Evolutionary conservation across 2,329 filamentous ascomycete genomes (phyloP).

Genomic region (Davidsoniella virescens): DNA sequence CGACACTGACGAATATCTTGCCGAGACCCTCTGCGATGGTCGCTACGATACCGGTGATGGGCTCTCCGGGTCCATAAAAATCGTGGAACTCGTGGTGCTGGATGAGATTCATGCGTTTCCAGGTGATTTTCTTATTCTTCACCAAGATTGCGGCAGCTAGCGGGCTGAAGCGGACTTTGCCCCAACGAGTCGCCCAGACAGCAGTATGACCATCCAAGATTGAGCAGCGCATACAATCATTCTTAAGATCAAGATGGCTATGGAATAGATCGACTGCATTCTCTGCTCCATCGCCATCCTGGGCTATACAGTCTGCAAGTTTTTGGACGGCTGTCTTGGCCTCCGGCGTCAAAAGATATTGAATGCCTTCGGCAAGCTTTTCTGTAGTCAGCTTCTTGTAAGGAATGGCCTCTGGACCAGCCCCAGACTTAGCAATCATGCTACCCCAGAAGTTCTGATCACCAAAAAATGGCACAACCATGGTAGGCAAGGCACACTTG

Average conservation of each 20-base stretch:
- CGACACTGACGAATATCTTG: conserved; percentile 7
- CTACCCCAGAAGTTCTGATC: conserved; percentile 66
- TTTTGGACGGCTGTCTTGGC: conserved; percentile 39
- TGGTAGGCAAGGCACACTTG: conserved; percentile 54
- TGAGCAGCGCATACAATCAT: conserved; percentile 46
- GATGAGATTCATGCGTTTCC: conserved; percentile 46
- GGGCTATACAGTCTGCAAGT: conserved; percentile 44
- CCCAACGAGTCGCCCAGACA: conserved; percentile 48
- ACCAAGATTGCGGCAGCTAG: conserved; percentile 51
- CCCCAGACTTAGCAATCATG: conserved; percentile 47
- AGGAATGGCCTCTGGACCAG: conserved; percentile 49
- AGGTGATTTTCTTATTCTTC: conserved; percentile 41
- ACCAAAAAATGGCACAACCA: conserved; percentile 67
- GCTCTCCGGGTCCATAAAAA: conserved; percentile 60
- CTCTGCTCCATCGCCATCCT: conserved; percentile 49
- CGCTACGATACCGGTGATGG: conserved; percentile 42
- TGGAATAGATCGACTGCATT: conserved; percentile 57
- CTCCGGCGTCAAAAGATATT: conserved; percentile 46
- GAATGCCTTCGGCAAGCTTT: conserved; percentile 53
- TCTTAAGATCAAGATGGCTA: conserved; percentile 34
- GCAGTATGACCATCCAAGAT: conserved; percentile 47
- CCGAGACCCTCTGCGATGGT: conserved; percentile 6
- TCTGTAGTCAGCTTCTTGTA: conserved; percentile 51
- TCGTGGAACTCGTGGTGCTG: conserved; percentile 61
- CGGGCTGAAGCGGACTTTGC: conserved; percentile 42